phyloP scores from a whole-genome alignment of 2,329 filamentous ascomycete species.

The Escovopsis sp. region DNA sequence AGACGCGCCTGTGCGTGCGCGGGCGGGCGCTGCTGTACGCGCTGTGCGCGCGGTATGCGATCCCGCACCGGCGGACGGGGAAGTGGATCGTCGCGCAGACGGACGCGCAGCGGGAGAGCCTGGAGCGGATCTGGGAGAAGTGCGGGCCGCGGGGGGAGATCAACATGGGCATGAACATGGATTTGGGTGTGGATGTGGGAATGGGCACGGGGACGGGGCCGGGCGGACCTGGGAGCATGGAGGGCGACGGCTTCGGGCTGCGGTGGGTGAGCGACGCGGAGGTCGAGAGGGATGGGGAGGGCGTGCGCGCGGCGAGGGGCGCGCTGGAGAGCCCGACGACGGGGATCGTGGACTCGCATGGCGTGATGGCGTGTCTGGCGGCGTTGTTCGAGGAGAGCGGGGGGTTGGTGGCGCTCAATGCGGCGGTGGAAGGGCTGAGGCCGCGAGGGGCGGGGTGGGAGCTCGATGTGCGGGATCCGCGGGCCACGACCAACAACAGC shows the following conservation, averaged over 20 bases:
- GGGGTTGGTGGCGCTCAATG: constrained; percentile 57
- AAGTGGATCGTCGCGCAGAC: constrained; percentile 95
- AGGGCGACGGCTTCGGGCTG: constrained; percentile 44
- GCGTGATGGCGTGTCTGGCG: constrained; percentile 65
- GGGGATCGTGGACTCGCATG: constrained; percentile 80
- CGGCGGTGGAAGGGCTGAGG: constrained; percentile 45
- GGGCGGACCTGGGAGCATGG: no score
- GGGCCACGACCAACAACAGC: constrained; percentile 30
- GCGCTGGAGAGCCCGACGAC: constrained; percentile 75
- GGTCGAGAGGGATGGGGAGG: constrained; percentile 52
- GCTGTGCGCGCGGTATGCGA: constrained; percentile 50
- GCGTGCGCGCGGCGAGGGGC: constrained; percentile 54
- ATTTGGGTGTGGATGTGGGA: no score
- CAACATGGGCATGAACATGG: no score
- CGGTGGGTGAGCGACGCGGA: constrained; percentile 51
- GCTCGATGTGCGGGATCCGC: constrained; percentile 36
- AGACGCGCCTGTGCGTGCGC: constrained; percentile 66
- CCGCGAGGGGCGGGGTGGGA: constrained; percentile 51
- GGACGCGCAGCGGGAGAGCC: constrained; percentile 48
- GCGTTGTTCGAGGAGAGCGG: constrained; percentile 63
- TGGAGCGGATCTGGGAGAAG: constrained; percentile 33
- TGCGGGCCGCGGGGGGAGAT: constrained; percentile 12
- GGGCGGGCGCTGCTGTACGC: constrained; percentile 67
- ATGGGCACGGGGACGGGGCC: no score
- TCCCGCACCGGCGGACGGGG: constrained; percentile 60